Evolutionary conservation across 345 rosid genomes (phyloP).

Genomic region (Populus euphratica): DNA sequence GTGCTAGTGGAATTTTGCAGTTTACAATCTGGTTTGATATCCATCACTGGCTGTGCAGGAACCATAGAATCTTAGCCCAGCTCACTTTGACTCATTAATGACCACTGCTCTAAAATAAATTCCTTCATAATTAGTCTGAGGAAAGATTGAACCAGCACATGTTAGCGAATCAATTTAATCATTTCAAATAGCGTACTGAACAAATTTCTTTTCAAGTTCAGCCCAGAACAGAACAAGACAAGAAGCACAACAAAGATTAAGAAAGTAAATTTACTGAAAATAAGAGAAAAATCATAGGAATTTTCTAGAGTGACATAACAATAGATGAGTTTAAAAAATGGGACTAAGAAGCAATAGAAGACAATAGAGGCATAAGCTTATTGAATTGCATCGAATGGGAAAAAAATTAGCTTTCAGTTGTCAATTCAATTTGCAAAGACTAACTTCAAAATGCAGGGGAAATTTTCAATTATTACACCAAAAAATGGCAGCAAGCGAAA

Average conservation of each 20-base stretch:
- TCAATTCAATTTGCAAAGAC: not conserved
- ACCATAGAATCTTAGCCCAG: conserved; percentile 26
- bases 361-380: not conserved
- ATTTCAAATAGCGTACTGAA: not conserved
- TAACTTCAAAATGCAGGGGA: not conserved
- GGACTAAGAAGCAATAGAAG: not conserved
- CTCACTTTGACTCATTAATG: conserved; percentile 8
- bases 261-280: too few relatives aligned
- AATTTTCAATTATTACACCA: not conserved
- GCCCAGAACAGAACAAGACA: too few relatives aligned
- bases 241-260: too few relatives aligned
- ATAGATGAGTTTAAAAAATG: not conserved
- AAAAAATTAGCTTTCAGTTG: not conserved
- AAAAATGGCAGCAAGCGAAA: not conserved
- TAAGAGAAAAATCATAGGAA: too few relatives aligned
- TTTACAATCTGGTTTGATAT: conserved; percentile 33
- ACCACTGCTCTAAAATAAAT: conserved; percentile 1
- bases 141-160: not conserved
- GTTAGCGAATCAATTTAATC: not conserved
- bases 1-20: conserved; percentile 18
- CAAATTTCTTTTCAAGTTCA: not conserved
- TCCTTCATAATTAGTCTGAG: conserved; percentile 20
- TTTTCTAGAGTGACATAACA: too few relatives aligned
- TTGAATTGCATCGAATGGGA: too few relatives aligned
- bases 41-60: conserved; percentile 36